These are phyloP conservation scores for Irpex sp. DNA, from an alignment of 1,284 basidiomycete species.

Conservation along the genomic window DNA sequence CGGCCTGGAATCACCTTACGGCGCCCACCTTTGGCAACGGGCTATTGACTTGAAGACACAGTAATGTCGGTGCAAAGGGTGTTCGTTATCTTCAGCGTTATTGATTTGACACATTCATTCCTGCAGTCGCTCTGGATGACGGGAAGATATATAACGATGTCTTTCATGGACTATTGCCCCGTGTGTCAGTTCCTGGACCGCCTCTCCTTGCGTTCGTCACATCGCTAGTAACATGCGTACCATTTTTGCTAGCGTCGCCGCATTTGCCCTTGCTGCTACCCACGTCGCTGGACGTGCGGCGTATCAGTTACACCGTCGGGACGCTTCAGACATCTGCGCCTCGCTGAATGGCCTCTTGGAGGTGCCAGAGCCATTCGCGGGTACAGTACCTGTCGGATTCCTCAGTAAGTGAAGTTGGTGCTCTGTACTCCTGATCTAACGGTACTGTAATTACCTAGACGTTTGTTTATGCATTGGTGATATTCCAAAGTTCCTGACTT, in stretches of 20 bases:
- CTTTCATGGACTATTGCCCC: background rate
- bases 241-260: background rate
- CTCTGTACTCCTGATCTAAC: background rate
- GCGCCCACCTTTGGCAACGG: background rate
- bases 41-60: background rate
- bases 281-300: constrained; percentile 7
- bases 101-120: background rate
- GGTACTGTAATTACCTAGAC: constrained; percentile 22
- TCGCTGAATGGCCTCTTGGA: background rate
- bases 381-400: background rate
- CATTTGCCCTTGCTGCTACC: background rate
- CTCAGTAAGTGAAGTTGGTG: background rate
- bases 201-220: constrained; percentile 1
- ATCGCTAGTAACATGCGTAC: background rate
- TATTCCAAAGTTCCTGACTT: constrained; percentile 31
- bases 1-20: background rate
- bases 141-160: background rate
- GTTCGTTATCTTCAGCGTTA: constrained; percentile 3
- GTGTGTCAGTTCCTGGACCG: background rate
- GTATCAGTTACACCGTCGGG: constrained; percentile 14
- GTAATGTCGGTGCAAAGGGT: background rate
- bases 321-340: constrained; percentile 36
- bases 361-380: background rate
- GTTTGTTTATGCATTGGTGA: constrained; percentile 38
- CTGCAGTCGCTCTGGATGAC: background rate